These are phyloP conservation scores for Hibiscus tridactylites DNA, from an alignment of 345 rosid genomes.

Conservation along the genomic window DNA sequence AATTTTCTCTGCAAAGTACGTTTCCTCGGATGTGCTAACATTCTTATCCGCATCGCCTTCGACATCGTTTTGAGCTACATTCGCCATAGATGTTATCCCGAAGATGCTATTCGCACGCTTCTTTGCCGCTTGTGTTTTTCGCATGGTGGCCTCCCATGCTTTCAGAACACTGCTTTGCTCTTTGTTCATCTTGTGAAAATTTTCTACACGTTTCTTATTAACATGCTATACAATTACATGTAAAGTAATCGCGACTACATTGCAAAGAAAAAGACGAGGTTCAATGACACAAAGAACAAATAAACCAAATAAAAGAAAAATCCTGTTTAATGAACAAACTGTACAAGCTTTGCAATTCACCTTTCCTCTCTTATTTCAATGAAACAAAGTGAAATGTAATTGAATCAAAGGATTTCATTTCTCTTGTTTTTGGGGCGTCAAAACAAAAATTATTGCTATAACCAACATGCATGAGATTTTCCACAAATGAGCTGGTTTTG, in stretches of 20 bases:
- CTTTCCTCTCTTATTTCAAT: background rate
- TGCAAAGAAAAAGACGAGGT: background rate
- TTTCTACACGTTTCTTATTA: background rate
- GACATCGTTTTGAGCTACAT: constrained; percentile 37
- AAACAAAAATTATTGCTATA: background rate
- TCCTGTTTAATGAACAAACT: background rate
- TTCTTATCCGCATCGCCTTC: constrained; percentile 19
- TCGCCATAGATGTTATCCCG: constrained; percentile 50
- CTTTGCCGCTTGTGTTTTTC: constrained; percentile 85
- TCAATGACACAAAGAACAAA: background rate
- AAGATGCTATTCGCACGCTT: constrained; percentile 86
- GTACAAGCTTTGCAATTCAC: background rate
- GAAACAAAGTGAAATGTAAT: constrained; percentile 24
- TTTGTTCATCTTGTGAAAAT: constrained; percentile 41
- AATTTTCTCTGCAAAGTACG: constrained; percentile 55
- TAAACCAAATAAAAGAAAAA: background rate
- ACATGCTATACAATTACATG: background rate
- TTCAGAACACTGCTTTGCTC: constrained; percentile 56
- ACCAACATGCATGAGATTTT: background rate
- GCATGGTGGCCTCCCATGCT: constrained; percentile 92
- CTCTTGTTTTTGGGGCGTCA: background rate
- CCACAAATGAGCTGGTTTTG: background rate
- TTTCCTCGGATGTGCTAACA: constrained; percentile 22
- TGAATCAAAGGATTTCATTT: constrained; percentile 13
- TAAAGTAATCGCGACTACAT: background rate